These are phyloP conservation scores for Raffaelea albimanens DNA, from an alignment of 2,329 filamentous ascomycete species.

Conservation along the genomic window DNA sequence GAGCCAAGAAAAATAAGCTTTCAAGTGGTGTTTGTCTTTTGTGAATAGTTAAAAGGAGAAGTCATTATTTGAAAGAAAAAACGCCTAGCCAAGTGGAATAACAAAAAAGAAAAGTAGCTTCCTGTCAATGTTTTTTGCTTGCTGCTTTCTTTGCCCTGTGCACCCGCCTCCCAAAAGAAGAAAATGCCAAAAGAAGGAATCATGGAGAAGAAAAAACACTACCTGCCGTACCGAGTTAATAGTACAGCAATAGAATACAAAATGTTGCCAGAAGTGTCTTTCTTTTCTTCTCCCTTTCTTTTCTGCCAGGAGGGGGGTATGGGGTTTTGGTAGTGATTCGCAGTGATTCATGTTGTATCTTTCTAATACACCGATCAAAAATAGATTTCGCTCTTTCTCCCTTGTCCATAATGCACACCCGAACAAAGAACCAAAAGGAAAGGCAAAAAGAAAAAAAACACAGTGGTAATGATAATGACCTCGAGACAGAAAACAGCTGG, in stretches of 20 bases:
- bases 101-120: not conserved
- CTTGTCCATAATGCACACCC: constrained; percentile 2
- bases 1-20: too few relatives aligned
- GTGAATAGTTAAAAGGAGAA: constrained; percentile 1
- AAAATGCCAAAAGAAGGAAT: not conserved
- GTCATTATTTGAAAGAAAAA: not conserved
- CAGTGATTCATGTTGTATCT: not conserved
- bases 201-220: not conserved
- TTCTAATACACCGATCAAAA: constrained; percentile 1
- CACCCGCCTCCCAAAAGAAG: not conserved
- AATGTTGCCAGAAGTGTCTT: too few relatives aligned
- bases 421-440: not conserved
- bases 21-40: too few relatives aligned
- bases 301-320: too few relatives aligned
- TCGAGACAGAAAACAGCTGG: too few relatives aligned
- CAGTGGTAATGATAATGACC: not conserved
- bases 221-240: too few relatives aligned
- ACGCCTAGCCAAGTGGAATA: not conserved
- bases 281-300: too few relatives aligned
- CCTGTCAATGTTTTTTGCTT: too few relatives aligned
- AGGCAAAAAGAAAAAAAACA: not conserved
- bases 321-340: too few relatives aligned
- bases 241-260: too few relatives aligned
- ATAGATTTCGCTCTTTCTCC: constrained; percentile 1
- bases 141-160: too few relatives aligned